Conservation (phyloP, 495 filamentous ascomycete species). For the Neurospora sp. region DNA sequence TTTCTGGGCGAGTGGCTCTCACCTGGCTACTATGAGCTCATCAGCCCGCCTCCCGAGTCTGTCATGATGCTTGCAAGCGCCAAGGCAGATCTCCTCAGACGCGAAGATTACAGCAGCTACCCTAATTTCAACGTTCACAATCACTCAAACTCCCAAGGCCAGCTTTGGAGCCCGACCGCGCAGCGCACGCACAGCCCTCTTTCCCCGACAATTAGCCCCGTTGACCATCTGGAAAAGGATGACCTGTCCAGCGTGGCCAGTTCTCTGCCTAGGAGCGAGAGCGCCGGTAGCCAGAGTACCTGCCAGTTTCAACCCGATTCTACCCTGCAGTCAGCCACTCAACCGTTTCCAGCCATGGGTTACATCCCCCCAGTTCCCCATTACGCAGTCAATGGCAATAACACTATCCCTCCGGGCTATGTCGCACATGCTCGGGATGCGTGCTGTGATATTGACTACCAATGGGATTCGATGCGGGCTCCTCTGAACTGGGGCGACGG, state of each 20-base stretch:
- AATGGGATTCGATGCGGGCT: constrained; percentile 84
- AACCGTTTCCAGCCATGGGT: constrained; percentile 11
- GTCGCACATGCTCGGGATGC: constrained; percentile 87
- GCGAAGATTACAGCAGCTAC: constrained; percentile 50
- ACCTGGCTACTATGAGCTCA: constrained; percentile 83
- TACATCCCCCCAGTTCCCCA: constrained; percentile 71
- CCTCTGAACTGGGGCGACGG: constrained; percentile 75
- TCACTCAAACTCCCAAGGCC: constrained; percentile 23
- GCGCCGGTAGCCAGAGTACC: constrained; percentile 8
- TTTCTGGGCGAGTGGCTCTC: constrained; percentile 94
- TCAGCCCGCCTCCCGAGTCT: constrained; percentile 79
- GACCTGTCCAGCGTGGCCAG: constrained; percentile 12
- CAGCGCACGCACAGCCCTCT: constrained; percentile 2
- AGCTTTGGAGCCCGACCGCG: constrained; percentile 29
- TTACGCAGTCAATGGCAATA: constrained; percentile 71
- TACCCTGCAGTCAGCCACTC: constrained; percentile 3
- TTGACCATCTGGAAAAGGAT: constrained; percentile 13
- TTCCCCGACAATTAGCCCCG: not conserved
- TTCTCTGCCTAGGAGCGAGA: constrained; percentile 17
- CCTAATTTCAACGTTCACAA: constrained; percentile 25
- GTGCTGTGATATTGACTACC: constrained; percentile 76
- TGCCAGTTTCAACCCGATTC: not conserved
- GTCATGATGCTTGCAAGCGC: constrained; percentile 77
- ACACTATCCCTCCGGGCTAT: constrained; percentile 78
- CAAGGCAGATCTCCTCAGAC: constrained; percentile 71